Conservation (phyloP, 2,329 filamentous ascomycete species). For the Seiridium unicorne region DNA sequence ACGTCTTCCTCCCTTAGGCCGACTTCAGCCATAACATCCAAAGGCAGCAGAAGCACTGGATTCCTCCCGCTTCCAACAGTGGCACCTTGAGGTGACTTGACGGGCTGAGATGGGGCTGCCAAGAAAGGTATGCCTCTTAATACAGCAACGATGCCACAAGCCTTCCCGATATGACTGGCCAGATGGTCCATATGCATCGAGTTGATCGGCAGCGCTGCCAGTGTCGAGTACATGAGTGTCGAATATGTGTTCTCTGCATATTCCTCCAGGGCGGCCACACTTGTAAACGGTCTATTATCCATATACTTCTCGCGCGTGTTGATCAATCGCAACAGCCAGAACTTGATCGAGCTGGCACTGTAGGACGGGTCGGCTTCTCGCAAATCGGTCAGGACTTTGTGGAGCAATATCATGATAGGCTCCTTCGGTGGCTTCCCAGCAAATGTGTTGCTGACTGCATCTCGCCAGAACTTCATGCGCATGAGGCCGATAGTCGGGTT, state of each 20-base stretch:
- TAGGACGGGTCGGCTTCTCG: conserved; percentile 35
- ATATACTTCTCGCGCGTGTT: conserved; percentile 79
- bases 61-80: conserved; percentile 35
- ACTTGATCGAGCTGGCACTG: conserved; percentile 56
- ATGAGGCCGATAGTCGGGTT: conserved; percentile 83
- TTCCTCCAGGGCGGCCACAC: conserved; percentile 71
- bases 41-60: conserved; percentile 69
- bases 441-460: conserved; percentile 77
- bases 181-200: conserved; percentile 89
- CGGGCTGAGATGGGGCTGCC: conserved; percentile 67
- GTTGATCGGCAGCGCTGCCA: conserved; percentile 75
- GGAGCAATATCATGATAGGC: conserved; percentile 82
- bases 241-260: conserved; percentile 96
- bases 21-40: conserved; percentile 84
- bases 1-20: conserved; percentile 87
- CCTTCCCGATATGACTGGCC: conserved; percentile 93
- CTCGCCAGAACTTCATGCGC: conserved; percentile 94
- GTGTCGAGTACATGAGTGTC: conserved; percentile 82
- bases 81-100: conserved; percentile 39
- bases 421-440: conserved; percentile 80
- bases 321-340: conserved; percentile 76
- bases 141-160: conserved; percentile 81
- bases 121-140: conserved; percentile 85
- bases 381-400: conserved; percentile 67
- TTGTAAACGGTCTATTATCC: conserved; percentile 78